These are phyloP conservation scores for Diospyros lotus DNA, from an alignment of 148 eudicot species.

Conservation along the genomic window DNA sequence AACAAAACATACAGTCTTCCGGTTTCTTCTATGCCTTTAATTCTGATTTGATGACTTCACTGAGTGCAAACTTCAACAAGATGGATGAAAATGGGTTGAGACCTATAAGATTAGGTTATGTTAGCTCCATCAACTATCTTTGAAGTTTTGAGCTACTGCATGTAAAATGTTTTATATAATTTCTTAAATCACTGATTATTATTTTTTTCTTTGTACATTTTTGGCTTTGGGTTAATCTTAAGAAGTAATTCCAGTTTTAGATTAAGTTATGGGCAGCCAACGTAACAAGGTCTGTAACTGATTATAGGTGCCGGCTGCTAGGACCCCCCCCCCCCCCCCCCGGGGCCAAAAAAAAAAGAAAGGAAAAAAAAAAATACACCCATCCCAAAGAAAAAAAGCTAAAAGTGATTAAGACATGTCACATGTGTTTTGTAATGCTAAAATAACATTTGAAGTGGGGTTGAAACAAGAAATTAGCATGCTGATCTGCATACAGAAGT, in stretches of 20 bases:
- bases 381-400: too few relatives aligned
- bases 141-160: not conserved
- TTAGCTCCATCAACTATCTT: not conserved
- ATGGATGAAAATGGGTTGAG: not conserved
- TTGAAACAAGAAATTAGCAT: not conserved
- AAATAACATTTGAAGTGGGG: not conserved
- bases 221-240: not conserved
- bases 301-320: too few relatives aligned
- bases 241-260: not conserved
- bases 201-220: not conserved
- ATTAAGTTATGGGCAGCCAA: not conserved
- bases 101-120: slow-evolving; percentile 1
- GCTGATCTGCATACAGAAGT: not conserved
- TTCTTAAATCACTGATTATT: not conserved
- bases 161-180: not conserved
- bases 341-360: too few relatives aligned
- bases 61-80: too few relatives aligned
- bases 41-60: too few relatives aligned
- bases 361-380: too few relatives aligned
- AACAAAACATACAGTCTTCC: too few relatives aligned
- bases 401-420: too few relatives aligned
- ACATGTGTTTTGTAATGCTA: too few relatives aligned
- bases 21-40: too few relatives aligned
- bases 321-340: too few relatives aligned
- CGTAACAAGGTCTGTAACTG: too few relatives aligned